These are phyloP conservation scores for Penicillium italicum DNA, from an alignment of 2,329 filamentous ascomycete genomes.

Conservation along the genomic window DNA sequence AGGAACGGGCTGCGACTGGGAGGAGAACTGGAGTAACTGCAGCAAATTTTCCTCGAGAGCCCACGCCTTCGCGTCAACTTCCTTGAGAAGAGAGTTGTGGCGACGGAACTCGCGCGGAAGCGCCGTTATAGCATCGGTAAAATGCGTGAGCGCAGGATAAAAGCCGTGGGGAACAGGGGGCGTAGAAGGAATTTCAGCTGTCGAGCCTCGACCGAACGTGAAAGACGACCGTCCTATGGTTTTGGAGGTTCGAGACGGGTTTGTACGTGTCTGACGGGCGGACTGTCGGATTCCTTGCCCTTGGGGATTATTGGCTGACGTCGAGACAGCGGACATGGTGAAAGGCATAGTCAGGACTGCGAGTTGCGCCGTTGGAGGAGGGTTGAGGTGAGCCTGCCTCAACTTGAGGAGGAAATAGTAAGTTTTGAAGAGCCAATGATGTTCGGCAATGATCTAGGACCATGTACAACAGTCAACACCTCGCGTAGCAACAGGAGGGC, in stretches of 20 bases:
- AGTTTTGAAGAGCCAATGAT: conserved; percentile 1
- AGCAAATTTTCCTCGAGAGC: conserved; percentile 79
- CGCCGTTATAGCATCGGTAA: conserved; percentile 87
- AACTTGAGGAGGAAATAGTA: conserved; percentile 1
- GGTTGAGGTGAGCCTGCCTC: conserved; percentile 10
- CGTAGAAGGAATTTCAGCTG: conserved; percentile 26
- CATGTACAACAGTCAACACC: conserved; percentile 1
- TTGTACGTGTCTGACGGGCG: conserved; percentile 48
- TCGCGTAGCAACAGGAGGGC: conserved; percentile 4
- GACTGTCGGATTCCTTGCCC: conserved; percentile 34
- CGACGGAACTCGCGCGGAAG: conserved; percentile 92
- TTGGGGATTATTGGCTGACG: conserved; percentile 28
- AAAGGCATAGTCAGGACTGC: conserved; percentile 10
- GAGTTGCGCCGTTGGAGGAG: conserved; percentile 13
- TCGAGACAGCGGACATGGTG: conserved; percentile 28
- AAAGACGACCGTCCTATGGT: conserved; percentile 42
- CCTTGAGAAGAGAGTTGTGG: conserved; percentile 92
- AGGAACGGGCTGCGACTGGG: conserved; percentile 33
- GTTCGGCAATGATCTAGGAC: background rate
- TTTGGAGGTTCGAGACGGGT: conserved; percentile 49
- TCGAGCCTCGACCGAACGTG: conserved; percentile 35
- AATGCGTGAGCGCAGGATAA: conserved; percentile 67
- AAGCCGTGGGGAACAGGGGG: conserved; percentile 48
- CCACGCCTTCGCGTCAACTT: conserved; percentile 96
- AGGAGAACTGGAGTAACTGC: conserved; percentile 58